Percentiles rank a stretch among this genome's conserved stretches.
Evolutionary conservation across 352 stramenopile genomes (phyloP).

Genomic region (Globisporangium heterothallicum): DNA sequence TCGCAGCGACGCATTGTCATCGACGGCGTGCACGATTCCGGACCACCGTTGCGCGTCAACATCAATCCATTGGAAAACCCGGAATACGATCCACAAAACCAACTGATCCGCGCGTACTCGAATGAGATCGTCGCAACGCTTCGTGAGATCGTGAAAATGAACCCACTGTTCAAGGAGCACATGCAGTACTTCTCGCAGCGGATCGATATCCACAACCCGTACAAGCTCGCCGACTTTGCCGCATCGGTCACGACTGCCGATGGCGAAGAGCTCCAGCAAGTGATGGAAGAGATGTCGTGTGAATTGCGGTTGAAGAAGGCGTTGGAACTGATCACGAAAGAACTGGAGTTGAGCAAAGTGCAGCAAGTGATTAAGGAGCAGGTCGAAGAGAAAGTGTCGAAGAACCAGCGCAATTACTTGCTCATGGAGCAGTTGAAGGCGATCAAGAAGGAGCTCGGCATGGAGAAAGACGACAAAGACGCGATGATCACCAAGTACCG

Average conservation of each 20-base stretch:
- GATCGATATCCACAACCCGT: constrained; percentile 95
- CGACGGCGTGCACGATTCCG: constrained; percentile 61
- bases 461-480: constrained; percentile 99
- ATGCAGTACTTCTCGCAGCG: constrained; percentile 96
- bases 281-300: constrained; percentile 95
- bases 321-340: constrained; percentile 96
- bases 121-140: constrained; percentile 98
- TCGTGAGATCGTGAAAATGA: constrained; percentile 95
- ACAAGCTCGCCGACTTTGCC: constrained; percentile 97
- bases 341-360: constrained; percentile 94
- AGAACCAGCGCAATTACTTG: constrained; percentile 97
- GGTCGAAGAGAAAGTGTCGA: constrained; percentile 89
- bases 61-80: constrained; percentile 76
- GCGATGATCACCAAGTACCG: constrained; percentile 96
- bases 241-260: constrained; percentile 93
- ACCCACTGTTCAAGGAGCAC: constrained; percentile 97
- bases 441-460: constrained; percentile 99
- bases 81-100: constrained; percentile 60
- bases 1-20: constrained; percentile 87
- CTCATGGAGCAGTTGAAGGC: constrained; percentile 98
- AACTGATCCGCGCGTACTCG: constrained; percentile 93
- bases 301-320: constrained; percentile 94
- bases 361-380: constrained; percentile 97
- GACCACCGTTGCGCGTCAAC: constrained; percentile 51
- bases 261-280: constrained; percentile 88